Base-by-base conservation (phyloP, 768 basidiomycete species). In the Boletus fagicola region DNA sequence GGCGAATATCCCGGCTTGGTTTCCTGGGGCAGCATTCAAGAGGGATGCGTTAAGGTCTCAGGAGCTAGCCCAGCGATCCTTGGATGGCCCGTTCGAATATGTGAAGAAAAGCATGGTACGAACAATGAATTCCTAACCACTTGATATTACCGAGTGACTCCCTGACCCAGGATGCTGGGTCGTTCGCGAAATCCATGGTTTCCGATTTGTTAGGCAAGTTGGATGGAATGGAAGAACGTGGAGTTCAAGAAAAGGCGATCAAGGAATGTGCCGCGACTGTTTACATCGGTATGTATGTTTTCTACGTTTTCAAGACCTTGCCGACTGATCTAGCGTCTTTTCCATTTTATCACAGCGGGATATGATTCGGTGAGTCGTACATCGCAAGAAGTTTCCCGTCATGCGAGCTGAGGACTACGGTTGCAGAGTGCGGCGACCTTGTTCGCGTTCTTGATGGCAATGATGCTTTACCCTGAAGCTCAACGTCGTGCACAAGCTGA, bases 401-500 rank as follows among this genome's bases (percentile, higher is more conserved):
- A n/a, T 33, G 20, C 11, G 7, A 36, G 33, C 46, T 62, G 36
- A 56, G 9, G 10, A 5, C 45, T 15, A 11, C 2, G 49, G 7
- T 54, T 26, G 16, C 43, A 70, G 69, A 72, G 62, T 16, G 39
- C 62, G 20, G 59, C 69, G 4, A 71, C 64, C 5, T 13, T 70
- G 43, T 46, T 46, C 7, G 24, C 71, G 12, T 70, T 70, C 22
- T 1, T 72, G 39, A 66, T 70, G 42, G 67, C 67, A 24, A 70
- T 70, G 71, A 49, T 62, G n/a, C 69, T 66, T 31, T 59, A 68
- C 50, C 72, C 72, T 1, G 72, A 73, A 16, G 57, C 54, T 22
- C 73, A 72, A 38, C 61, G 49, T 51, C 71, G 65, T 6, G 69
- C 69, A 15, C 71, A 71, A 40, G 62, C 62, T 10, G 71, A 70